A percentile compares a stretch with the other conserved stretches of the same genome.
phyloP scores from a whole-genome alignment of 2,329 filamentous ascomycete genomes.

The Fusarium liriodendri region DNA sequence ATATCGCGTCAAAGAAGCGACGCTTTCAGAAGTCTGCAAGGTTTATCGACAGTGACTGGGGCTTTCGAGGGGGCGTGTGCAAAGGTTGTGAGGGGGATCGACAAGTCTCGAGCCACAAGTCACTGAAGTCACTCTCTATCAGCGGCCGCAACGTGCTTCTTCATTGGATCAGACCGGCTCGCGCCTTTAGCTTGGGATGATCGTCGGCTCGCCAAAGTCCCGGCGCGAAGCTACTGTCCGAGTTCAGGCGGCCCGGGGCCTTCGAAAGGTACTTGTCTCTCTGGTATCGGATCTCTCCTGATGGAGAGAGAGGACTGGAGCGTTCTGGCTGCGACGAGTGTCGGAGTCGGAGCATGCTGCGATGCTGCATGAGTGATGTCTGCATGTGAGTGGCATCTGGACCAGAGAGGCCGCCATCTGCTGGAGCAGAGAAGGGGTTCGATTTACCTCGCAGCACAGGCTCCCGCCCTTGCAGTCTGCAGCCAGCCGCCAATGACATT shows the following conservation, averaged over 20 bases:
- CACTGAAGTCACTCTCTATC: slow-evolving; percentile 28
- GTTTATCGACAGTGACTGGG: slow-evolving; percentile 28
- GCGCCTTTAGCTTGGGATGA: slow-evolving; percentile 2
- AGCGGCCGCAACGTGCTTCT: slow-evolving; percentile 15
- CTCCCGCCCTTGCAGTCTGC: slow-evolving; percentile 21
- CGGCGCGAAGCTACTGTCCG: slow-evolving; percentile 20
- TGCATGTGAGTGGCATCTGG: background rate
- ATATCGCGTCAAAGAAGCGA: slow-evolving; percentile 1
- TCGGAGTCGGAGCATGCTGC: background rate
- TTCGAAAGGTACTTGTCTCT: background rate
- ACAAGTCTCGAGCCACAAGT: slow-evolving; percentile 42
- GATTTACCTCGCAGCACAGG: slow-evolving; percentile 11
- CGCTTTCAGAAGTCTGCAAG: slow-evolving; percentile 1
- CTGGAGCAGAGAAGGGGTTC: background rate
- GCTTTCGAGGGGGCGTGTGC: slow-evolving; percentile 33
- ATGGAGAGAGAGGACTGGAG: slow-evolving; percentile 5
- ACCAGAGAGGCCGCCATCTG: background rate
- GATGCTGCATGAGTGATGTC: background rate
- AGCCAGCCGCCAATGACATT: slow-evolving; percentile 36
- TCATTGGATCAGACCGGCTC: slow-evolving; percentile 22
- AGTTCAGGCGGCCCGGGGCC: slow-evolving; percentile 9
- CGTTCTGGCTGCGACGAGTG: background rate
- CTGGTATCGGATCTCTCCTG: slow-evolving; percentile 6
- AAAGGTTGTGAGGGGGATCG: slow-evolving; percentile 35
- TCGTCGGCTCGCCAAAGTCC: slow-evolving; percentile 11